phyloP scores from a whole-genome alignment of 176 grass and related monocot genomes.

The Cenchrus purpureus region DNA sequence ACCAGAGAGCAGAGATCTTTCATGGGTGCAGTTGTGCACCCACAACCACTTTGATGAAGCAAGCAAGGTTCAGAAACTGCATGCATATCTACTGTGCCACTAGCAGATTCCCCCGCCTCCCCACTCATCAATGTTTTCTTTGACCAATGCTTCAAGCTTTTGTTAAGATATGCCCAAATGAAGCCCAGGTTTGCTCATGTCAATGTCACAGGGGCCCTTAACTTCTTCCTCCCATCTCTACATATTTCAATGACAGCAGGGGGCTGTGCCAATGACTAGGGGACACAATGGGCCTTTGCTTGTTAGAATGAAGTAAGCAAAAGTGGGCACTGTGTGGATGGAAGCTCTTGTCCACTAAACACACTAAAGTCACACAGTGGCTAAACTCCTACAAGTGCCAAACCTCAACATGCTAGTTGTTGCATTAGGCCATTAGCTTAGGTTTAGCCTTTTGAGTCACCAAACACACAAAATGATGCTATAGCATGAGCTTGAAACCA shows the following conservation, averaged over 20 bases:
- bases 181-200: constrained; percentile 64
- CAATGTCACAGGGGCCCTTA: constrained; percentile 41
- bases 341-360: constrained; percentile 33
- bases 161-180: constrained; percentile 3
- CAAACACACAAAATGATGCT: constrained; percentile 19
- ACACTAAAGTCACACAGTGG: constrained; percentile 34
- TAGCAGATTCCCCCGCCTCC: constrained; percentile 20
- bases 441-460: constrained; percentile 40
- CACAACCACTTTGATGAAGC: constrained; percentile 39
- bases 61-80: constrained; percentile 36
- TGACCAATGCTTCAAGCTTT: constrained; percentile 52
- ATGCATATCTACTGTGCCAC: constrained; percentile 46
- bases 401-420: constrained; percentile 49
- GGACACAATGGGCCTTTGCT: constrained; percentile 56
- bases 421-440: constrained; percentile 30
- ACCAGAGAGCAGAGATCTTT: neutral
- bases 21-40: constrained; percentile 22
- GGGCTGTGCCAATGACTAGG: constrained; percentile 56
- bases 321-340: constrained; percentile 44
- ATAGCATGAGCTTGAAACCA: constrained; percentile 1
- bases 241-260: constrained; percentile 51
- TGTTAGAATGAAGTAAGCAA: constrained; percentile 58
- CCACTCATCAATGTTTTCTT: constrained; percentile 50
- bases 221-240: neutral
- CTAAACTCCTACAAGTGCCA: constrained; percentile 45